These are phyloP conservation scores for Sporothrix euskadiensis DNA, from an alignment of 2,329 filamentous ascomycete species.

Conservation along the genomic window DNA sequence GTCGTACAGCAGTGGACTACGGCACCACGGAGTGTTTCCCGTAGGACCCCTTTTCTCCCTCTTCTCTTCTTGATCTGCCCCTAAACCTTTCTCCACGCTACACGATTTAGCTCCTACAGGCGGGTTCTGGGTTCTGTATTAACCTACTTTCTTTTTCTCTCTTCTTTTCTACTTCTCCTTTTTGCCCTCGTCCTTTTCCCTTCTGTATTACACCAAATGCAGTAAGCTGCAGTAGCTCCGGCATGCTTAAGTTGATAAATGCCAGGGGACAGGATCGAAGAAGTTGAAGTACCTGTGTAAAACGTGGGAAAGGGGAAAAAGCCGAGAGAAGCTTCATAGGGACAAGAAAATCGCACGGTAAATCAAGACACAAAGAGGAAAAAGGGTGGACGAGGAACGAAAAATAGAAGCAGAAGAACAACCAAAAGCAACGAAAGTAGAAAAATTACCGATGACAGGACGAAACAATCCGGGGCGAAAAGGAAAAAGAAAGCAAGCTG, in stretches of 20 bases:
- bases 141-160: neutral
- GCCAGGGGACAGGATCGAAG: neutral
- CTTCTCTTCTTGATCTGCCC: neutral
- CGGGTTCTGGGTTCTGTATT: conserved; percentile 5
- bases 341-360: neutral
- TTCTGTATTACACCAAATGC: neutral
- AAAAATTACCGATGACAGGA: neutral
- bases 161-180: neutral
- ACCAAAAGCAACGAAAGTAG: neutral
- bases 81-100: neutral
- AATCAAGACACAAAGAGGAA: neutral
- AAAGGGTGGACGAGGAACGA: neutral
- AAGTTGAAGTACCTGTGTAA: neutral
- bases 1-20: neutral
- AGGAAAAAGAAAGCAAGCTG: neutral
- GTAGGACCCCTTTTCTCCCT: neutral
- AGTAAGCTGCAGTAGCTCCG: conserved; percentile 13
- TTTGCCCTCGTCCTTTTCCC: neutral
- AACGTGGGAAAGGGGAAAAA: conserved; percentile 5
- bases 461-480: neutral
- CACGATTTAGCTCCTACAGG: neutral
- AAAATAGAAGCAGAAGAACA: neutral
- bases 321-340: neutral
- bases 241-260: neutral
- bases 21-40: neutral